A percentile compares a stretch with the other conserved stretches of the same genome.
Conservation (phyloP, 108 stramenopile species). For the Fistulifera solaris region DNA sequence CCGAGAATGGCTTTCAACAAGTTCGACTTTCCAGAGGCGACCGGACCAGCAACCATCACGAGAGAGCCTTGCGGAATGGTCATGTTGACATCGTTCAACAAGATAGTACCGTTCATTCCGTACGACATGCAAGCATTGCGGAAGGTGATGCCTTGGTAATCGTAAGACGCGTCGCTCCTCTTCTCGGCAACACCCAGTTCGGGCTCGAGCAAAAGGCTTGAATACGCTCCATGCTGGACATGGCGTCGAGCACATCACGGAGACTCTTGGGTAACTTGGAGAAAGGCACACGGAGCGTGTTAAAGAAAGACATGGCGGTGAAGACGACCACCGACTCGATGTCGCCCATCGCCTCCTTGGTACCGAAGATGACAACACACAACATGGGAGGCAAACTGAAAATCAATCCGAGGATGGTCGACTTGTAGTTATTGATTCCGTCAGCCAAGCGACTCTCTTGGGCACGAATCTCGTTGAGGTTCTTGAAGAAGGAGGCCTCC, state of each 20-base stretch:
- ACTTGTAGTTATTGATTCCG: constrained; percentile 26
- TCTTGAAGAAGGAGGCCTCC: constrained; percentile 67
- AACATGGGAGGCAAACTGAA: background rate
- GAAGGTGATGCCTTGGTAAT: background rate
- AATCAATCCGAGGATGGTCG: background rate
- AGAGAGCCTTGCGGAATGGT: constrained; percentile 67
- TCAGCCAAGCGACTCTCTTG: constrained; percentile 38
- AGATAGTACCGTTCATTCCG: background rate
- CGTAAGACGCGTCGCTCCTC: too few species aligned
- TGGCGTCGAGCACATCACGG: constrained; percentile 13
- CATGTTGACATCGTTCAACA: constrained; percentile 41
- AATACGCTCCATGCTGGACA: background rate
- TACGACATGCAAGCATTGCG: background rate
- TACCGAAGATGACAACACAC: constrained; percentile 24
- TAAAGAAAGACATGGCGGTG: constrained; percentile 52
- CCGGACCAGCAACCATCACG: constrained; percentile 75
- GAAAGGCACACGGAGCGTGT: constrained; percentile 45
- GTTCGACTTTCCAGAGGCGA: constrained; percentile 77
- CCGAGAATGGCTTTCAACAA: constrained; percentile 67
- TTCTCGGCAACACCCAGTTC: too few species aligned
- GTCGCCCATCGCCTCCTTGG: constrained; percentile 49
- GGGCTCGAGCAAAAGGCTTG: too few species aligned
- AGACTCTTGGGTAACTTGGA: constrained; percentile 10
- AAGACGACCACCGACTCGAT: constrained; percentile 59
- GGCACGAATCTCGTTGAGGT: constrained; percentile 40